Base-by-base conservation (phyloP, 2,329 filamentous ascomycete species). In the Verticillium tricorpus region DNA sequence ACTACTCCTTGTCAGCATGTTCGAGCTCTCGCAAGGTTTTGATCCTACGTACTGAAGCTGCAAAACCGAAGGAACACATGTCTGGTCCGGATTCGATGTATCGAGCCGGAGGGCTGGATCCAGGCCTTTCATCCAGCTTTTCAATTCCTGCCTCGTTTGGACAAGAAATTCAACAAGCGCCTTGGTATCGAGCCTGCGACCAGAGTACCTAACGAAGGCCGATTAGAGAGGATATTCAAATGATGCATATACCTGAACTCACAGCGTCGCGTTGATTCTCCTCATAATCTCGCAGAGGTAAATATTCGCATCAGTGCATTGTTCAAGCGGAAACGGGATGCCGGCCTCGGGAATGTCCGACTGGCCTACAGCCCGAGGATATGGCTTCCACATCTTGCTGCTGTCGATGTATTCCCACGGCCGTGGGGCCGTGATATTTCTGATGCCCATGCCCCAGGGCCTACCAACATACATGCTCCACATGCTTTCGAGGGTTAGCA, bases 371-470 rank as follows among this genome's bases (percentile, higher is more conserved):
- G 19, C 19, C 14, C 56, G 19, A 8, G 56, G 56, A 19, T 58
- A 58, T 39, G 56, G 56, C 25, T 37, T 65, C 63, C 19, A 68
- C 22, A 6, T 64, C 22, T 2, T 64, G 61, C 34, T 63, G 62
- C 39, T 65, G 63, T 34, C 66, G 60, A 45, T 66, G 63, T 8
- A 66, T 22, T 35, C 64, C 66, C 25, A 65, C 50, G 68, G 69
- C 40, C 66, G 67, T 14, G 63, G 56, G 11, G 70, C 67, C 0
- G 69, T 70, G 9, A 69, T 68, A 17, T 69, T 67, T 28, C 70
- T 64, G 61, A 70, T 68, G 37, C 67, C 68, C 32, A 69, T 68
- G 15, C 69, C 64, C 22, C 69, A 70, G 12, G 68, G 68, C 6
- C 68, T 65, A 17, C 69, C 69, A 4, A 58, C 64, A 15, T 64